A percentile compares a stretch with the other conserved stretches of the same genome.
phyloP scores from a whole-genome alignment of 2,329 filamentous ascomycete species.

The Gnomoniopsis sp. region DNA sequence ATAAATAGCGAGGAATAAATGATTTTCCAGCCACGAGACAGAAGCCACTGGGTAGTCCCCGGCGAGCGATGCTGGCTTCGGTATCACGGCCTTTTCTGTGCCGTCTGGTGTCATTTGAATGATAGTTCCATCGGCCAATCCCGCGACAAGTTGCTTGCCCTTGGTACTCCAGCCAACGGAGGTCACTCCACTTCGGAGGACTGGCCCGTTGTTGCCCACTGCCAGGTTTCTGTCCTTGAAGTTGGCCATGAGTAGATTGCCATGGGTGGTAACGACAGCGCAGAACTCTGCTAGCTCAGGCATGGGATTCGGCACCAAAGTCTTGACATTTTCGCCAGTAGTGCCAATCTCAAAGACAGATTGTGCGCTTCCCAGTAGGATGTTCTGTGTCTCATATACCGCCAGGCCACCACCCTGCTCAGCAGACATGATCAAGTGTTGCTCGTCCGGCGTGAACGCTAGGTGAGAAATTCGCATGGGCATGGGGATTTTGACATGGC shows the following conservation, averaged over 20 bases:
- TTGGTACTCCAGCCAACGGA: slow-evolving; percentile 88
- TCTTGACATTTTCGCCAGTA: slow-evolving; percentile 68
- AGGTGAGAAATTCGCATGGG: slow-evolving; percentile 80
- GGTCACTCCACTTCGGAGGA: slow-evolving; percentile 72
- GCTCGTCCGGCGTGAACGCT: slow-evolving; percentile 86
- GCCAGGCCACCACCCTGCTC: slow-evolving; percentile 78
- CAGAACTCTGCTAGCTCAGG: slow-evolving; percentile 69
- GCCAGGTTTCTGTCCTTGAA: slow-evolving; percentile 63
- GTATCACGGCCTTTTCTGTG: slow-evolving; percentile 71
- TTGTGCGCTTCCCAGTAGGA: slow-evolving; percentile 64
- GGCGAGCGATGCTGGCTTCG: slow-evolving; percentile 64
- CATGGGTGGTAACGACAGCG: slow-evolving; percentile 75
- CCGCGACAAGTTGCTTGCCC: slow-evolving; percentile 89
- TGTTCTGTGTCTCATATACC: slow-evolving; percentile 71
- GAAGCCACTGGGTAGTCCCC: slow-evolving; percentile 71
- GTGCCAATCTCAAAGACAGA: slow-evolving; percentile 74
- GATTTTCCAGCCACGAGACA: slow-evolving; percentile 83
- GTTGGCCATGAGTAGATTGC: slow-evolving; percentile 81
- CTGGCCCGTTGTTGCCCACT: slow-evolving; percentile 54
- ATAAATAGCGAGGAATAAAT: slow-evolving; percentile 79
- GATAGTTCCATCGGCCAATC: slow-evolving; percentile 74
- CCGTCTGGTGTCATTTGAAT: slow-evolving; percentile 83
- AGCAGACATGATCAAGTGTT: slow-evolving; percentile 76
- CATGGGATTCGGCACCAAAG: slow-evolving; percentile 77
- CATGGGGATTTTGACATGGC: slow-evolving; percentile 70